Base-by-base conservation (phyloP, 495 filamentous ascomycete species). In the Aspergillus bridgeri region DNA sequence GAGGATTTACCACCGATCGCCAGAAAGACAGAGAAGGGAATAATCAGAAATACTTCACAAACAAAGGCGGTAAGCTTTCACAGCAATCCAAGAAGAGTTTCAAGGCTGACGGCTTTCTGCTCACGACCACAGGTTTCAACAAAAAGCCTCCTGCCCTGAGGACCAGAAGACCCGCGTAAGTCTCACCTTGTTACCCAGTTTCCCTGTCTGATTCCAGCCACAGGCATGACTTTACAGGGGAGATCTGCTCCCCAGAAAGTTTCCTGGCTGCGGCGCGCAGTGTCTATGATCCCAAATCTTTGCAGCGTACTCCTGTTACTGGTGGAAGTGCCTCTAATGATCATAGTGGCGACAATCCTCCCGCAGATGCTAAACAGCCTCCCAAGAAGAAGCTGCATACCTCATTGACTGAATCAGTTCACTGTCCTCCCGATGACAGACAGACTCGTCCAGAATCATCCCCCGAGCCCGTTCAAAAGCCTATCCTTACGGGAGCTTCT, bases 131-230 rank as follows among this genome's bases (percentile, higher is more conserved):
- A 38, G 33, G 7, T 1, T 38, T 38, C 33, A 38, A 38, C 13
- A 38, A 52, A 50, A 25, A 20, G 47, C 22, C 43, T 17, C 46
- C 18, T 13, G 33, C 18, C 42, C 13, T 56, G 42, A 69, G 42
- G 55, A 54, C 54, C 11, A 57, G 60, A 50, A 53, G 58, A 42
- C 60, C 62, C 8, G 55, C 61, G 64, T 66, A 66, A 61, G 64
- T 60, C 43, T 25, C n/a, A 42, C 2, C 19, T 29, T 51, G 15
- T 15, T 46, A 27, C 43, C 29, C 53, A 49, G n/a, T 27, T 44
- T n/a, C 42, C 27, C 5, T 6, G 20, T 60, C 58, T 67, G 42
- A 67, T 55, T 24, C 27, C 29, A 21, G 5, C 21, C 23, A 23
- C 29, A 64, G 57, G 18, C 50, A 24, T 38, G 50, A 61, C 25